These are phyloP conservation scores for Raddia distichophylla DNA, from an alignment of 176 grass and related monocot genomes.

Conservation along the genomic window DNA sequence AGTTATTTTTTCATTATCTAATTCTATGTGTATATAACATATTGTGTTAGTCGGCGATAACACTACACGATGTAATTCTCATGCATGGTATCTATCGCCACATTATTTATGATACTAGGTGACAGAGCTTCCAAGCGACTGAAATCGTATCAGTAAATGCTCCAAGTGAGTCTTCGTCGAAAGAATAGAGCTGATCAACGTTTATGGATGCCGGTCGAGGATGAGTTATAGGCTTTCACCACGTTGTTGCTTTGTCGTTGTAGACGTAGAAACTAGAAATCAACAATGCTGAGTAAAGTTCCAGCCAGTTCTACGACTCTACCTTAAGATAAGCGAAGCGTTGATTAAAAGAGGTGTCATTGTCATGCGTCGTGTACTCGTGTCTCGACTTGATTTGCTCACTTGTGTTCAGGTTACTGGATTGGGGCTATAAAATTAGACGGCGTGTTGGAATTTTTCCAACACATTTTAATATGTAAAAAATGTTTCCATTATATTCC, in stretches of 20 bases:
- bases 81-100: no score
- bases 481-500: no score
- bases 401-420: background rate
- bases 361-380: background rate
- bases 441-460: background rate
- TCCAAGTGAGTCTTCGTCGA: background rate
- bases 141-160: no score
- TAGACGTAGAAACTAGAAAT: background rate
- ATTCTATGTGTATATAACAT: no score
- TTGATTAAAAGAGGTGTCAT: background rate
- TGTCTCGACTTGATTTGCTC: background rate
- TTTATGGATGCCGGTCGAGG: background rate
- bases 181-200: background rate
- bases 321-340: background rate
- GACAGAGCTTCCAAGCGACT: no score
- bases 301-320: background rate
- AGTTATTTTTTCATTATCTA: no score
- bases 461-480: no score
- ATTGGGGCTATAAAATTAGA: background rate
- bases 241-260: constrained; percentile 21
- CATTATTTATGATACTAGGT: no score
- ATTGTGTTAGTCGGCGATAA: no score
- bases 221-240: constrained; percentile 1
- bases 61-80: no score
- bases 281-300: background rate